Base-by-base conservation (phyloP, 768 basidiomycete genomes). In the Candolleomyces eurysporus region DNA sequence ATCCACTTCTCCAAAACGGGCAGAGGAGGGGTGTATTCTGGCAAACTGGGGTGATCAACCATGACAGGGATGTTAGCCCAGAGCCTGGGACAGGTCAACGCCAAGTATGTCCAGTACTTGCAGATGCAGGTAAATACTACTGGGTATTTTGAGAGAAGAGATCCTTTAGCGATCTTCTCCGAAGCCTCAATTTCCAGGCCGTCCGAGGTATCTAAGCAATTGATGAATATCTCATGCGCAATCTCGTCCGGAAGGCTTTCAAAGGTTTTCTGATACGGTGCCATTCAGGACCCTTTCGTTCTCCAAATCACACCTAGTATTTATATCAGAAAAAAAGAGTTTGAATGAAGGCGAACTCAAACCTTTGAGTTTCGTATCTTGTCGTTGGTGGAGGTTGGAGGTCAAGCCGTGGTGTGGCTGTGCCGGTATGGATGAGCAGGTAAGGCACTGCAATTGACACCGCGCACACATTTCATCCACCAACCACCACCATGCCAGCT, bases 401-500 rank as follows among this genome's bases (percentile, higher is more conserved):
- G 42, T 43, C 5, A 43, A 5, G 11, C 42, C n/a, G n/a, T 43
- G 42, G n/a, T 43, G 11, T 43, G 26, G 26, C 26, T 26, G 26
- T 26, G 26, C 26, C 4, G 26, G 26, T 26, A 26, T 26, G 26
- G 26, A 26, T n/a, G 42, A 43, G 42, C 11, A 43, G 42, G n/a
- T 2, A 2, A 5, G 42, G n/a, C n/a, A 43, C 11, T 43, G 11
- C 42, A n/a, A 43, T 11, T 43, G 13, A 43, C 42, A 43, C n/a
- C 13, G 42, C 42, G n/a, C 42, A 43, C 48, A n/a, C 13, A 2
- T n/a, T 19, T 26, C 10, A 10, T 30, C n/a, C 21, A 30, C 52
- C 16, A 10, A 43, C 57, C 50, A 49, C 52, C 46, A 68, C 48
- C 45, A 83, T 82, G 80, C 16, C 16, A 11, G 74, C 82, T 13